Evolutionary conservation across 2,329 filamentous ascomycete genomes (phyloP), one percentile per base, ranked within the genome.

Genomic region (Exophiala bonariae): DNA sequence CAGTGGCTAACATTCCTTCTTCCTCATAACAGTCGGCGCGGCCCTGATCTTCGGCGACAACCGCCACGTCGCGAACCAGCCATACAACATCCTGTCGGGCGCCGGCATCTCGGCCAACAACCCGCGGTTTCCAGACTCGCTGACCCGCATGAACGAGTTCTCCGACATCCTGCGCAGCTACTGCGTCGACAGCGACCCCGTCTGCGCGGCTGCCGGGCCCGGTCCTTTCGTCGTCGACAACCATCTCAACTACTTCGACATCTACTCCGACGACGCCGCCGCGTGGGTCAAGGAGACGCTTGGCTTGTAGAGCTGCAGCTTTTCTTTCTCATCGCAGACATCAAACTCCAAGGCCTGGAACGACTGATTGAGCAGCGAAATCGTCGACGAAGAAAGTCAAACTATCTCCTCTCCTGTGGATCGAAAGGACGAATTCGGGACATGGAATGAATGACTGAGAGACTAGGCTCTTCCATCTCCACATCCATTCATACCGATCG

Each of bases 181-280:
- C 32, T 49, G 46, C 18, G 41, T 28, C 14, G 39, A 13, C n/a
- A 22, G 18, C 10, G 46, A 49, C 31, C 46, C 46, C 3, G 22
- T 49, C 22, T 49, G 46, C 23, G 41, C 46, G 4, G 26, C 35
- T 13, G 47, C 19, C 26, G 37, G 30, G 16, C 16, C 26, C 13
- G 20, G 47, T 19, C 36, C 42, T 28, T 34, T 20, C 17, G 19
- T 28, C 2, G 32, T 44, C 23, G 20, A 32, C 3, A 39, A 37
- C 13, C 49, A 51, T 20, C 41, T 47, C 13, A 35, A 34, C 37
- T 51, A 51, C 32, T 51, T 42, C 23, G 45, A 51, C 36, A 14
- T 43, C 19, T 47, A 43, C 22, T 35, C 43, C n/a, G 18, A 44
- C 26, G 44, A 33, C 3, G 47, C 47, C 3, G 41, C 47, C 4